phyloP scores from a whole-genome alignment of 805 yeast species.

The Maudiozyma saulgeensis region DNA sequence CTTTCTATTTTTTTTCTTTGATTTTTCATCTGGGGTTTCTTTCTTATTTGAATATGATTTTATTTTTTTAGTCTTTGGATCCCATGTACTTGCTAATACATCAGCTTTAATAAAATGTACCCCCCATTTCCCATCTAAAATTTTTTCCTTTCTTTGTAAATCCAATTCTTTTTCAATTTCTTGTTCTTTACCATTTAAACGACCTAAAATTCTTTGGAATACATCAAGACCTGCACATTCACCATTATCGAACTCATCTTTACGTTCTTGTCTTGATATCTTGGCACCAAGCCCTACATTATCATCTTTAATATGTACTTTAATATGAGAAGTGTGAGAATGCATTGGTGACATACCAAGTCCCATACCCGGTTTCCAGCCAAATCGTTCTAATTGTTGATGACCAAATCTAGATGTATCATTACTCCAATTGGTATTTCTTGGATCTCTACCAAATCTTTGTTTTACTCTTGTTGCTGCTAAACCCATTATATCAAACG shows the following conservation, averaged over 20 bases:
- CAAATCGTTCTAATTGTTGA: constrained; percentile 66
- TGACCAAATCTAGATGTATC: constrained; percentile 80
- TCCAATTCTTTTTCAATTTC: constrained; percentile 57
- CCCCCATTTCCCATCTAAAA: constrained; percentile 82
- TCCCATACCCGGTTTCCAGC: constrained; percentile 91
- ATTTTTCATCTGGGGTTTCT: background rate
- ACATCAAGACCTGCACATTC: constrained; percentile 88
- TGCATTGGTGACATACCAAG: constrained; percentile 49
- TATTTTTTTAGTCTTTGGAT: constrained; percentile 40
- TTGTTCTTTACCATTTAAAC: constrained; percentile 78
- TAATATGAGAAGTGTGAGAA: constrained; percentile 67
- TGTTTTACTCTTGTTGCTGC: constrained; percentile 76
- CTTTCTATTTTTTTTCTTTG: background rate
- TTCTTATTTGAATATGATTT: constrained; percentile 19
- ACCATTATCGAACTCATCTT: constrained; percentile 66
- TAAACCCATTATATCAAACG: constrained; percentile 48
- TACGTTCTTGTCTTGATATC: constrained; percentile 43
- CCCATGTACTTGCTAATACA: constrained; percentile 75
- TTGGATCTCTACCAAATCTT: constrained; percentile 83
- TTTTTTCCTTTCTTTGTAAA: constrained; percentile 53
- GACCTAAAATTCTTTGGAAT: constrained; percentile 81
- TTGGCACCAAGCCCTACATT: constrained; percentile 86
- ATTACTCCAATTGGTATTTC: constrained; percentile 92
- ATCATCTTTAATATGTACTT: constrained; percentile 73
- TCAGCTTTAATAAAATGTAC: constrained; percentile 82